Percentiles rank a stretch among this genome's conserved stretches.
Evolutionary conservation across 176 grass and related monocot species (phyloP).

Genomic region (Oryza glumipatula): DNA sequence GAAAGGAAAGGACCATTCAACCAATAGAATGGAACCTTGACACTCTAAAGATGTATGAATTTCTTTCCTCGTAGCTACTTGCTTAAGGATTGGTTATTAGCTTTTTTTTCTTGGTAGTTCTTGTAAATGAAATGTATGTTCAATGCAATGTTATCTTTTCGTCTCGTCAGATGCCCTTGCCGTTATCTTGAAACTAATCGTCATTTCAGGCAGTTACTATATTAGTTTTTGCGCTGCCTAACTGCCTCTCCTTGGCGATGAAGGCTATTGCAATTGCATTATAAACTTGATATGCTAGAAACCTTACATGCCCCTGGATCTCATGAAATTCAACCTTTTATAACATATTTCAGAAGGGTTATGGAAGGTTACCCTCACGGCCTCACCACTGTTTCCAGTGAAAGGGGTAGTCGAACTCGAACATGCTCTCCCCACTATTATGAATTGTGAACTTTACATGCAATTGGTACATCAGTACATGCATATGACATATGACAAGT

Average conservation of each 20-base stretch:
- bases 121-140: neutral
- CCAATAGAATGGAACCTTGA: neutral
- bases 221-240: neutral
- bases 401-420: neutral
- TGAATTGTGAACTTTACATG: neutral
- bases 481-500: too few species aligned
- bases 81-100: neutral
- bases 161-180: neutral
- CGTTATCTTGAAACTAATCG: neutral
- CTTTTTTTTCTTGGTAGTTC: neutral
- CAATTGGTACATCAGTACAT: neutral
- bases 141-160: neutral
- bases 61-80: neutral
- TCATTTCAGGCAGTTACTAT: neutral
- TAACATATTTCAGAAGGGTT: neutral
- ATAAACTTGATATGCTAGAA: neutral
- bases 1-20: constrained; percentile 10
- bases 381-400: neutral
- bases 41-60: neutral
- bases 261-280: neutral
- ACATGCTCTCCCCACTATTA: neutral
- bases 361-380: too few species aligned
- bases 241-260: neutral
- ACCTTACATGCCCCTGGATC: neutral
- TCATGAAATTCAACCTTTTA: neutral